These are phyloP conservation scores for Candida caryicola DNA, from an alignment of 805 yeast species.

Conservation along the genomic window DNA sequence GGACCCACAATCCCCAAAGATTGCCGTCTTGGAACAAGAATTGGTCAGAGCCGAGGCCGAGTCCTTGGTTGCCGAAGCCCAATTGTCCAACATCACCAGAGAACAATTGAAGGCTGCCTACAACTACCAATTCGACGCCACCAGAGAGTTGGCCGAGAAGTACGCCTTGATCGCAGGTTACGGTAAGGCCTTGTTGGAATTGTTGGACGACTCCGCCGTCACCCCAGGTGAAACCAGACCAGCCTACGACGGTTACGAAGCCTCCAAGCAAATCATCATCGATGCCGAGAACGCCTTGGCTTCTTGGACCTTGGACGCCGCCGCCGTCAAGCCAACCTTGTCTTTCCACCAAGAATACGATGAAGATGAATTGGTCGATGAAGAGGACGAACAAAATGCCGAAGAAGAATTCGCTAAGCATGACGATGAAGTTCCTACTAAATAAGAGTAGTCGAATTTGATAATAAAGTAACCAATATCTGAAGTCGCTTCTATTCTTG, in stretches of 20 bases:
- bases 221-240: conserved; percentile 93
- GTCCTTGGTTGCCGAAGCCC: conserved; percentile 88
- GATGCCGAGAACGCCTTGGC: conserved; percentile 83
- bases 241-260: conserved; percentile 85
- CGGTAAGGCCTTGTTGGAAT: conserved; percentile 82
- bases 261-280: conserved; percentile 81
- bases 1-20: conserved; percentile 82
- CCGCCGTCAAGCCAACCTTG: conserved; percentile 79
- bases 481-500: too few relatives aligned
- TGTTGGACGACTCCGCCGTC: conserved; percentile 80
- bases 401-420: conserved; percentile 55
- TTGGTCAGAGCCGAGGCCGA: conserved; percentile 91
- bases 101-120: conserved; percentile 82
- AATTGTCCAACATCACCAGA: conserved; percentile 83
- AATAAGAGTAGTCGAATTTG: too few relatives aligned
- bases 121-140: conserved; percentile 80
- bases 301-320: conserved; percentile 80
- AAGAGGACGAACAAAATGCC: conserved; percentile 45
- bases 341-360: conserved; percentile 63
- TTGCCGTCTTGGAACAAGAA: conserved; percentile 80
- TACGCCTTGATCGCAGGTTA: conserved; percentile 84
- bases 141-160: conserved; percentile 83
- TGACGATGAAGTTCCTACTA: conserved; percentile 20
- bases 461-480: too few relatives aligned
- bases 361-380: conserved; percentile 47